Evolutionary conservation across 257 asterid species (phyloP).

Genomic region (Scutellaria barbata): DNA sequence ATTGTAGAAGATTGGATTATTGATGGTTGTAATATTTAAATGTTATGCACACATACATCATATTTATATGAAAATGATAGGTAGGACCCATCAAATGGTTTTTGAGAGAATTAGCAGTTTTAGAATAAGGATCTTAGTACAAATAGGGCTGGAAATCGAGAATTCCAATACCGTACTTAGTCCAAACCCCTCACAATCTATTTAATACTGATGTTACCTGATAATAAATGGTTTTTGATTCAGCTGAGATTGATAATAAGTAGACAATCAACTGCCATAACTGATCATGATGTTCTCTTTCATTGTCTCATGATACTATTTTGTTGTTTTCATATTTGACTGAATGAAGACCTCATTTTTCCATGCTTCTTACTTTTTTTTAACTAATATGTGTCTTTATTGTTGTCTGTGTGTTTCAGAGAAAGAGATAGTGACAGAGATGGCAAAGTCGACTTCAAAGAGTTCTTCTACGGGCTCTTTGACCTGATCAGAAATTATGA

Average conservation of each 20-base stretch:
- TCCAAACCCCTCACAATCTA: background rate
- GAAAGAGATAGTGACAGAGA: conserved; percentile 88
- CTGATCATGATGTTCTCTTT: conserved; percentile 4
- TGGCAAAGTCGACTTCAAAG: conserved; percentile 76
- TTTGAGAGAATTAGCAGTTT: too few relatives aligned
- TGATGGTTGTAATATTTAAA: too few relatives aligned
- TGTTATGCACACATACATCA: too few relatives aligned
- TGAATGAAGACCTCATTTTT: background rate
- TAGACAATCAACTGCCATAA: conserved; percentile 6
- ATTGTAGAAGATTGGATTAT: too few relatives aligned
- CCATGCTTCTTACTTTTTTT: conserved; percentile 13
- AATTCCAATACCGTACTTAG: too few relatives aligned
- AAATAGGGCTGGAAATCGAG: too few relatives aligned
- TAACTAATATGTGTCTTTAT: conserved; percentile 3
- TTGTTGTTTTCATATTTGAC: conserved; percentile 7
- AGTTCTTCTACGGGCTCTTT: conserved; percentile 89
- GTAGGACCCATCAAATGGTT: too few relatives aligned
- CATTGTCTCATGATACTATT: background rate
- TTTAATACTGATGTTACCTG: conserved; percentile 1
- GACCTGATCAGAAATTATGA: conserved; percentile 81
- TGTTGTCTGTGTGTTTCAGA: conserved; percentile 45
- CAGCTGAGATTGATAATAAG: conserved; percentile 5
- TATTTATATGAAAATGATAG: too few relatives aligned
- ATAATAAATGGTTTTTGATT: conserved; percentile 6
- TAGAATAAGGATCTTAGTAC: too few relatives aligned